Evolutionary conservation across 78 protist genomes (phyloP).

Genomic region (Guillardia theta): DNA sequence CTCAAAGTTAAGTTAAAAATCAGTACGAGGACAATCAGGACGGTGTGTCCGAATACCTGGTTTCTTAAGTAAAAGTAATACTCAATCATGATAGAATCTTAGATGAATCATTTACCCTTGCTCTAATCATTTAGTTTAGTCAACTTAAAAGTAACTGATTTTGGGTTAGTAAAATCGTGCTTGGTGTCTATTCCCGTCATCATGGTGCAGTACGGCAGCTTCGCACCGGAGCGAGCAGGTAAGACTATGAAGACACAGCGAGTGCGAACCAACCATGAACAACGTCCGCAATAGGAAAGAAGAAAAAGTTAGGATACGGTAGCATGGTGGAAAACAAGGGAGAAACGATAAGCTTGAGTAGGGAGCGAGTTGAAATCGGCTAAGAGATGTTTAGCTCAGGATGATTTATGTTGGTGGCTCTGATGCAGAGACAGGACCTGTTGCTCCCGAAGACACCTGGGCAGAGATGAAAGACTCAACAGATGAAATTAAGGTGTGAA

Average conservation of each 20-base stretch:
- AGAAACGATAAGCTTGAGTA: background rate
- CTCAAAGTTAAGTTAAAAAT: no score
- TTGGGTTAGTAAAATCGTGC: no score
- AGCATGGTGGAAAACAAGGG: background rate
- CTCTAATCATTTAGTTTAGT: no score
- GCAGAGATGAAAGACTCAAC: background rate
- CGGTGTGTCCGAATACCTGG: no score
- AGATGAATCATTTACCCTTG: no score
- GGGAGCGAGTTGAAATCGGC: background rate
- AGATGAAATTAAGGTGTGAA: background rate
- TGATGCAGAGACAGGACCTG: background rate
- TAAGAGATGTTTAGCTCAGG: background rate
- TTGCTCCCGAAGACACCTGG: background rate
- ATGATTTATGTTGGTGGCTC: background rate
- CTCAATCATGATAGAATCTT: no score
- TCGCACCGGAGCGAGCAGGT: background rate
- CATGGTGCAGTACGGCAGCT: background rate
- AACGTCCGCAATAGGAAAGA: background rate
- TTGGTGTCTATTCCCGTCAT: no score
- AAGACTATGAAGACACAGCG: background rate
- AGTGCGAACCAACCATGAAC: background rate
- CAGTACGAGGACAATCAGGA: no score
- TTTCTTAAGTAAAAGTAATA: no score
- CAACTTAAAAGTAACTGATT: no score
- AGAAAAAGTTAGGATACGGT: background rate